phyloP scores from a whole-genome alignment of 2,329 filamentous ascomycete genomes.

The Dendryphion nanum region DNA sequence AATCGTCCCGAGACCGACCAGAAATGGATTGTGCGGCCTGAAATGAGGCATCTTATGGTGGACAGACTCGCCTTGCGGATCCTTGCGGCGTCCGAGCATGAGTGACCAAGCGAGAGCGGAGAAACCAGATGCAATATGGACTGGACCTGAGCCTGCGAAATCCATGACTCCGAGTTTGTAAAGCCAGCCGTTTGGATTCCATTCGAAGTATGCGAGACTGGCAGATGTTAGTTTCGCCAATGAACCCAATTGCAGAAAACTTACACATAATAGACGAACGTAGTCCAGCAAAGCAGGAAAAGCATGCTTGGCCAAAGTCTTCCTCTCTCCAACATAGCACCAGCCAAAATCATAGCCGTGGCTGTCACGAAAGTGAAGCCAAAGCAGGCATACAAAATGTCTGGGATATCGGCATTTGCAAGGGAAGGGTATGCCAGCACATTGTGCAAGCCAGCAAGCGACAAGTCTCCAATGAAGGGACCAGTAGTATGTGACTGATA shows the following conservation, averaged over 20 bases:
- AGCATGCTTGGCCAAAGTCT: conserved; percentile 30
- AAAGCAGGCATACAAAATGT: conserved; percentile 34
- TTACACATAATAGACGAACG: conserved; percentile 33
- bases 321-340: conserved; percentile 34
- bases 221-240: conserved; percentile 8
- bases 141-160: conserved; percentile 73
- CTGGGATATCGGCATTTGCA: conserved; percentile 31
- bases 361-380: conserved; percentile 35
- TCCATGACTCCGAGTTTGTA: conserved; percentile 68
- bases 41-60: conserved; percentile 56
- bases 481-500: conserved; percentile 37
- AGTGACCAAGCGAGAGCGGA: conserved; percentile 71
- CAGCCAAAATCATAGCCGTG: conserved; percentile 34
- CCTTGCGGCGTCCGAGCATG: conserved; percentile 68
- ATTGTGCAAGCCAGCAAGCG: conserved; percentile 30
- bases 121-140: conserved; percentile 71
- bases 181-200: conserved; percentile 73
- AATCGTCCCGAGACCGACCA: conserved; percentile 71
- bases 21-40: conserved; percentile 68
- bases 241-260: neutral
- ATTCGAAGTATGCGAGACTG: conserved; percentile 72
- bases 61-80: conserved; percentile 54
- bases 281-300: conserved; percentile 36
- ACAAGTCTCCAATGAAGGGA: conserved; percentile 29
- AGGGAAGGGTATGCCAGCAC: conserved; percentile 29